Percentiles rank a stretch among this genome's conserved stretches.
These are phyloP conservation scores for Peterozyma xylosa DNA, from an alignment of 805 yeast species.

Conservation along the genomic window DNA sequence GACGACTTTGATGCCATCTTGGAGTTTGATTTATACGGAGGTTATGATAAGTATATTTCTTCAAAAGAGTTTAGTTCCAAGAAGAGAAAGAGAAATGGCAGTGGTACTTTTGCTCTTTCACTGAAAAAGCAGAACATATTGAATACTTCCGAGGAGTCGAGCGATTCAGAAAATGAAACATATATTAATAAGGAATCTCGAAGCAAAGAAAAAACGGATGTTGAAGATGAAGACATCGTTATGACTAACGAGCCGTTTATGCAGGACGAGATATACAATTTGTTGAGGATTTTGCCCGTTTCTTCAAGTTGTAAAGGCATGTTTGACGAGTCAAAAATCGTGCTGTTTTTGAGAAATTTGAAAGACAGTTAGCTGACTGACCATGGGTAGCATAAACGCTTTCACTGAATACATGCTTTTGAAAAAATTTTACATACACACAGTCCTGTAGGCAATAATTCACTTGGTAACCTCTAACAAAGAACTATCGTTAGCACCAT, in stretches of 20 bases:
- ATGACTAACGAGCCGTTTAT: constrained; percentile 15
- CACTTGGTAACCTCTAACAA: too few relatives aligned
- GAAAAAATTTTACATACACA: too few relatives aligned
- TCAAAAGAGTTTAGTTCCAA: not conserved
- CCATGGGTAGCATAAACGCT: too few relatives aligned
- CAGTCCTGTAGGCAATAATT: too few relatives aligned
- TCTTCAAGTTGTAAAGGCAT: constrained; percentile 7
- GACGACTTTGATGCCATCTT: constrained; percentile 29
- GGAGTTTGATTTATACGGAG: constrained; percentile 26
- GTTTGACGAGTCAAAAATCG: constrained; percentile 7
- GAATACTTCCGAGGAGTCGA: not conserved
- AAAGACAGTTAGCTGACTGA: too few relatives aligned
- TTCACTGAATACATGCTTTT: too few relatives aligned
- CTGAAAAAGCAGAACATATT: not conserved
- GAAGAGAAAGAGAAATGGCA: not conserved
- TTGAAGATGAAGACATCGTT: constrained; percentile 4
- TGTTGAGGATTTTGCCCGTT: constrained; percentile 54
- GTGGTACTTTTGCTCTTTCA: not conserved
- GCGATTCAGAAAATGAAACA: constrained; percentile 10
- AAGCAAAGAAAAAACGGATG: not conserved
- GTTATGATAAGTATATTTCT: constrained; percentile 1
- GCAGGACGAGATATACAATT: constrained; percentile 34
- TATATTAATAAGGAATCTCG: not conserved
- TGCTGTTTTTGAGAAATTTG: constrained; percentile 2
- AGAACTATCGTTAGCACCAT: too few relatives aligned